Percentiles rank a stretch among this genome's conserved stretches.
These are phyloP conservation scores for Xylariaceae sp. DNA, from an alignment of 2,329 filamentous ascomycete species.

Conservation along the genomic window DNA sequence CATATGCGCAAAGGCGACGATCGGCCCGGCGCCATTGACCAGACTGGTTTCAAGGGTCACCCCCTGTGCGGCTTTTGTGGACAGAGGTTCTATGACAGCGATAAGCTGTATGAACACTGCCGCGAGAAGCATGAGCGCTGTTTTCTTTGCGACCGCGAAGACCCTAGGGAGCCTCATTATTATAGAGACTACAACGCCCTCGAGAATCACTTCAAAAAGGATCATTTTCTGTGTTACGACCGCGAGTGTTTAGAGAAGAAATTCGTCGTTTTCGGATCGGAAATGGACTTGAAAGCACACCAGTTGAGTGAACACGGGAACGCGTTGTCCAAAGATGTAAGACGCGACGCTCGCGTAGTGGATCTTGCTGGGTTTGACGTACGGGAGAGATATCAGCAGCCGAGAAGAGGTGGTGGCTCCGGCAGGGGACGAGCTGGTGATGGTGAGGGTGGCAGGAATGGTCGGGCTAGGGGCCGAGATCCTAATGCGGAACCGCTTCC, in stretches of 20 bases:
- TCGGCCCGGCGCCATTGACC: conserved; percentile 80
- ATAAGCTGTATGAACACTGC: conserved; percentile 92
- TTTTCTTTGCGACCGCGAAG: conserved; percentile 79
- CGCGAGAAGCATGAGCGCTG: conserved; percentile 92
- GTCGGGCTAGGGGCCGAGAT: conserved; percentile 59
- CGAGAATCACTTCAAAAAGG: conserved; percentile 79
- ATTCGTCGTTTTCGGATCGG: conserved; percentile 92
- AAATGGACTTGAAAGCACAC: conserved; percentile 93
- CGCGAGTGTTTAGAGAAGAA: conserved; percentile 92
- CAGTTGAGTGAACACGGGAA: conserved; percentile 79
- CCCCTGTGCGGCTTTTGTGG: conserved; percentile 92
- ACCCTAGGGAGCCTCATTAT: conserved; percentile 76
- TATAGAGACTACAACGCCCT: conserved; percentile 84
- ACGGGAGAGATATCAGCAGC: conserved; percentile 65
- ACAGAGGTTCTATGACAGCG: conserved; percentile 89
- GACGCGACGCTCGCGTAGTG: conserved; percentile 78
- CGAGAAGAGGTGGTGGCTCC: conserved; percentile 38
- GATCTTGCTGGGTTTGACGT: conserved; percentile 85
- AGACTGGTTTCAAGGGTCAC: conserved; percentile 94
- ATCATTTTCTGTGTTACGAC: conserved; percentile 83
- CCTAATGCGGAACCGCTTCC: conserved; percentile 81
- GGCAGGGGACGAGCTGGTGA: conserved; percentile 37
- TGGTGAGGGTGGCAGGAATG: conserved; percentile 39
- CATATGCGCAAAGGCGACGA: conserved; percentile 93
- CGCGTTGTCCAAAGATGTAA: conserved; percentile 74